These are phyloP conservation scores for Thyridium curvatum DNA, from an alignment of 2,329 filamentous ascomycete species.

Conservation along the genomic window DNA sequence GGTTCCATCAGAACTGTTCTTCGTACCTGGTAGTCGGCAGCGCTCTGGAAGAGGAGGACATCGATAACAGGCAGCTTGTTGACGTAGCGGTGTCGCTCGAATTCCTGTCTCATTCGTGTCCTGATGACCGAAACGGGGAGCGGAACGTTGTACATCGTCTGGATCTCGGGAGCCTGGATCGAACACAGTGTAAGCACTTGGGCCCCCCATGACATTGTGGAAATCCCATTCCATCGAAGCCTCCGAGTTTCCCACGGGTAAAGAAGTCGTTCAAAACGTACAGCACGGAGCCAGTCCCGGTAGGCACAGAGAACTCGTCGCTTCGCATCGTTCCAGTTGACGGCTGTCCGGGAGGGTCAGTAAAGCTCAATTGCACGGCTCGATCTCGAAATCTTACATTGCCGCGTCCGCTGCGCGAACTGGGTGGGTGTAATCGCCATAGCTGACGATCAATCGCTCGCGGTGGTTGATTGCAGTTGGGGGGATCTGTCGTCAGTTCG, in stretches of 20 bases:
- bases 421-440: constrained; percentile 93
- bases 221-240: constrained; percentile 5
- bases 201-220: not conserved
- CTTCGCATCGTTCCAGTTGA: constrained; percentile 85
- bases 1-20: not conserved
- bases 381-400: constrained; percentile 52
- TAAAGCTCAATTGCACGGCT: constrained; percentile 3
- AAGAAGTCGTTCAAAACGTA: constrained; percentile 47
- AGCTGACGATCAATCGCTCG: constrained; percentile 32
- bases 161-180: constrained; percentile 83
- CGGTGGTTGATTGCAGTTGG: constrained; percentile 21
- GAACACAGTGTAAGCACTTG: not conserved
- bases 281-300: constrained; percentile 91
- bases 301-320: constrained; percentile 82
- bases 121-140: constrained; percentile 82
- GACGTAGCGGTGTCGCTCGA: constrained; percentile 91
- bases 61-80: constrained; percentile 85
- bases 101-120: constrained; percentile 93
- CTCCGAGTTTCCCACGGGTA: not conserved
- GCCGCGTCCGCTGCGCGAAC: constrained; percentile 74
- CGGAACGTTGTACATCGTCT: constrained; percentile 92
- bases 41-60: constrained; percentile 82
- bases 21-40: constrained; percentile 86
- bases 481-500: constrained; percentile 19
- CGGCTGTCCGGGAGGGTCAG: constrained; percentile 52